Base-by-base conservation (phyloP, 768 basidiomycete genomes). In the Exidia glandulosa region DNA sequence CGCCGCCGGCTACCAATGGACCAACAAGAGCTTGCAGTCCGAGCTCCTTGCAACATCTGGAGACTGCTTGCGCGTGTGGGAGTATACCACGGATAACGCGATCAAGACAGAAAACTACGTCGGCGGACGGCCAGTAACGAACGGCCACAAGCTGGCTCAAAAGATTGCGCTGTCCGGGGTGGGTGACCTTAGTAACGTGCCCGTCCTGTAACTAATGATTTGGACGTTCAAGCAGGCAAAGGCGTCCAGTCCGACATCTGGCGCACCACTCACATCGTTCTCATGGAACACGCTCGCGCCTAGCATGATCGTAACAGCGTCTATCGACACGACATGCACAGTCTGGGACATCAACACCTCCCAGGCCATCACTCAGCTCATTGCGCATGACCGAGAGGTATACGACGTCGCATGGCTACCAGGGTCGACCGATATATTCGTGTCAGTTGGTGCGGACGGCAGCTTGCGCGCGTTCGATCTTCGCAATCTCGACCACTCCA, bases 371-470 rank as follows among this genome's bases (percentile, higher is more conserved):
- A 99, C 96, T 2, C 96, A 98, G 72, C 84, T 99, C 62, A 95
- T 96, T 67, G 94, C 95, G 0, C 95, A 96, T 73, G 94, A 97
- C 77, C 84, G 90, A 54, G 88, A 94, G 74, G 94, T 93, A 14
- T 95, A 94, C 74, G 94, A 97, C 69, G 94, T 96, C 45, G 94
- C 93, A n/a, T 99, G 96, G 95, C 81, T 97, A 12, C 96, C 96
- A 4, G 83, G 86, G 29, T 94, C 92, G 9, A 92, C 91, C 13
- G 94, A 98, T 70, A 92, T 97, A 64, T 99, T 99, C 70, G 94
- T 97, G 36, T 96, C 94, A 3, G 96, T 98, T 29, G 96, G 96
- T 27, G 95, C 95, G 32, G 96, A 99, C 68, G 96, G 96, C 12
- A 92, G 89, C 64, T 76, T 98, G 57, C 89, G 96, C 57, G 94